Base-by-base conservation (phyloP, 805 yeast species). In the Pichia cabralensis region DNA sequence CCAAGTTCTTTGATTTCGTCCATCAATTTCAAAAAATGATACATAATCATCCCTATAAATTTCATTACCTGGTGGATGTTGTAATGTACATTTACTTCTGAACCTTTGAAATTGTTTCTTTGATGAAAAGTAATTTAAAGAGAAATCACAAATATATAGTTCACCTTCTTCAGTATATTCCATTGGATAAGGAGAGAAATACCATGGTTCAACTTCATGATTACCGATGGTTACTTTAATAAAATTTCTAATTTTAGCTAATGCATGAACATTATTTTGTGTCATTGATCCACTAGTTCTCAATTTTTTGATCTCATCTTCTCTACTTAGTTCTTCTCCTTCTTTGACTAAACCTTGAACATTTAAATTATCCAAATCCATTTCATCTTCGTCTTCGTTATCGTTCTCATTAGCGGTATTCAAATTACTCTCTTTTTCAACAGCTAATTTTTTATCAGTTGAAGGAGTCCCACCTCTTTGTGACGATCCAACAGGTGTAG, bases 51-150 rank as follows among this genome's bases (percentile, higher is more conserved):
- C 97, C 32, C 98, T 66, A 56, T 92, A 92, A 16, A 92, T 88
- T 52, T 92, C 98, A 60, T 92, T 92, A 0, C 99, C 99, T 0
- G 99, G 99, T 1, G 99, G 99, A 51, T 89, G 97, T 53, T 80
- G 76, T 60, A 92, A 65, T 2, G 94, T 79, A 54, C 94, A 82
- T 53, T 92, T 92, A 19, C 74, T 56, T 50, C 97, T 68, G 61
- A 85, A 92, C 43, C 99, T 66, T 60, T 92, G 94, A 60, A 89
- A 92, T 58, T 88, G 97, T 50, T 82, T 84, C 42, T 69, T 65
- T 0, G 95, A 82, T 4, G 94, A 92, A 60, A 84, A 92, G 58
- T 84, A 92, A 39, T 83, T 76, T 39, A 92, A 58, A 3, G 96
- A 77, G 54, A 82, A 92, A 58, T 88, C 97, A 59, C 95, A 92